A percentile compares a stretch with the other conserved stretches of the same genome.
phyloP scores from a whole-genome alignment of 2,329 filamentous ascomycete genomes.

The Phyllosticta paracitricarpa region DNA sequence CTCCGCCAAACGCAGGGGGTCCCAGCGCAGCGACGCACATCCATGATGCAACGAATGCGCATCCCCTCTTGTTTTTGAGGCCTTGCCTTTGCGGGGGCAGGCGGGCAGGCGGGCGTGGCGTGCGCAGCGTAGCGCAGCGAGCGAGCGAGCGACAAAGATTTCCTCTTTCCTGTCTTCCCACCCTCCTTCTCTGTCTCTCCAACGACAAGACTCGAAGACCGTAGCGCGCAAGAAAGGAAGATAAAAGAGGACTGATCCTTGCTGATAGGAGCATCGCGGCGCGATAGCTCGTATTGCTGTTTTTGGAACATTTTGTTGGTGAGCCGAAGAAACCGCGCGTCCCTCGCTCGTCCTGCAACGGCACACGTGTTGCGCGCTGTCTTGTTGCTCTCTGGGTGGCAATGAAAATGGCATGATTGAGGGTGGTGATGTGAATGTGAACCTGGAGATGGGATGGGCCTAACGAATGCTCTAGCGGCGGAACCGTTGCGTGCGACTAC shows the following conservation, averaged over 20 bases:
- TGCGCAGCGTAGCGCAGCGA: too few species aligned
- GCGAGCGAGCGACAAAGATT: too few species aligned
- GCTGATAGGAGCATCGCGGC: too few species aligned
- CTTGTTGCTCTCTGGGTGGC: not conserved
- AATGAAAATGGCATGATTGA: not conserved
- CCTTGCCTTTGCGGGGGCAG: not conserved
- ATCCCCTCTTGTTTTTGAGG: not conserved
- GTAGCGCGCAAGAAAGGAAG: too few species aligned
- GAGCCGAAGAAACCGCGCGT: too few species aligned
- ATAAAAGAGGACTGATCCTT: too few species aligned
- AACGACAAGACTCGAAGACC: too few species aligned
- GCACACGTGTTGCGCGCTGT: not conserved
- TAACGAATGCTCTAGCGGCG: not conserved
- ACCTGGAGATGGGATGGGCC: not conserved
- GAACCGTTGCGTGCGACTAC: not conserved
- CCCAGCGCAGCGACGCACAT: constrained; percentile 19
- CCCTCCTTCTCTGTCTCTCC: too few species aligned
- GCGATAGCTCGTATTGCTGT: too few species aligned
- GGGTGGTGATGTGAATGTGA: not conserved
- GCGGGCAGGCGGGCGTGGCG: not conserved
- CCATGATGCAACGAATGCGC: not conserved
- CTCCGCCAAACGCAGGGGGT: not conserved
- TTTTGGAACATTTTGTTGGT: too few species aligned
- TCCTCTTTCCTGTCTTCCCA: too few species aligned
- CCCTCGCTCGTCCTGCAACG: not conserved